Percentiles rank a stretch among this genome's conserved stretches.
Conservation (phyloP, 2,329 filamentous ascomycete species). For the Penicillium sp. region DNA sequence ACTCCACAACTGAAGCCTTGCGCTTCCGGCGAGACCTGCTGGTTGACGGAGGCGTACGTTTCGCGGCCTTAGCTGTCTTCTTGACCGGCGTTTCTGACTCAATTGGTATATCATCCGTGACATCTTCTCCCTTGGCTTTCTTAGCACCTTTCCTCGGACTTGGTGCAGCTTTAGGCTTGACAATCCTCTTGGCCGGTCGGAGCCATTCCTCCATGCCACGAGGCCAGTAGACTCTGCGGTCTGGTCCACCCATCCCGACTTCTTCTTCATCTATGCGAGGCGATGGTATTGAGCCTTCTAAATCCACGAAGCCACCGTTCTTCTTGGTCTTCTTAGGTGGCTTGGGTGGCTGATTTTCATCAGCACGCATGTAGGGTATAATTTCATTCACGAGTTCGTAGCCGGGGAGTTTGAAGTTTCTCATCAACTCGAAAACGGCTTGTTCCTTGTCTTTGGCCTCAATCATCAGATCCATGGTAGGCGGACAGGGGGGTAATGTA, state of each 20-base stretch:
- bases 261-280: conserved; percentile 61
- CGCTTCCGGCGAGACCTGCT: conserved; percentile 29
- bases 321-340: conserved; percentile 48
- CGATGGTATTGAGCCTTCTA: conserved; percentile 45
- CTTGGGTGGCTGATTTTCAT: conserved; percentile 64
- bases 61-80: conserved; percentile 11
- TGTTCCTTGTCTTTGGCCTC: conserved; percentile 98
- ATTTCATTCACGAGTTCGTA: conserved; percentile 72
- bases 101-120: conserved; percentile 9
- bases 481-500: conserved; percentile 74
- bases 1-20: conserved; percentile 27
- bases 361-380: conserved; percentile 68
- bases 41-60: conserved; percentile 19
- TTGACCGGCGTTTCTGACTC: conserved; percentile 18
- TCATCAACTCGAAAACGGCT: conserved; percentile 91
- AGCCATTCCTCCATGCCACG: conserved; percentile 87
- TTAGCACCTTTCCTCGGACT: conserved; percentile 23
- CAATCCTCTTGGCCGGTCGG: conserved; percentile 66
- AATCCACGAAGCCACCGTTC: conserved; percentile 35
- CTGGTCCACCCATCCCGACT: conserved; percentile 78
- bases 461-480: conserved; percentile 95
- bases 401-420: conserved; percentile 77
- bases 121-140: conserved; percentile 22
- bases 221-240: conserved; percentile 85
- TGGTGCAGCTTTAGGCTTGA: conserved; percentile 22